Base-by-base conservation (phyloP, 2,329 filamentous ascomycete species). In the Arthrocladium fulminans region DNA sequence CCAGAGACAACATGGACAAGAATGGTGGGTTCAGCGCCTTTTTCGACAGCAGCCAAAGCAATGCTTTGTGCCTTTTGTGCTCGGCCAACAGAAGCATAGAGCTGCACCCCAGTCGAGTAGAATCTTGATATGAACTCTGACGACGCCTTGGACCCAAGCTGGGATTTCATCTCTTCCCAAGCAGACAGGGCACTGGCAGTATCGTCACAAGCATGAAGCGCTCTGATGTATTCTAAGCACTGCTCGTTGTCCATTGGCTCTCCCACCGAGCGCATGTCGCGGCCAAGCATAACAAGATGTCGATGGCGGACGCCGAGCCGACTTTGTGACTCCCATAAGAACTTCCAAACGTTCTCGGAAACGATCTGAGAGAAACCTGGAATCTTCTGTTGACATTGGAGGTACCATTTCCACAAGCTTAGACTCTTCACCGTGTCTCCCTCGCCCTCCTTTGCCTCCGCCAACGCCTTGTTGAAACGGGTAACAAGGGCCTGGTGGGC, bases 1-100 rank as follows among this genome's bases (percentile, higher is more conserved):
- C 82, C 78, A 32, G 76, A 73, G 49, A 94, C 83, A n/a, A 92
- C 73, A 12, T 80, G 78, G 52, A 88, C 68, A 17, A 73, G 59
- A 17, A 70, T 63, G 24, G 66, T 44, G 22, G 54, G 53, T n/a
- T 56, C 48, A 7, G 52, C 47, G 20, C 49, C 30, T 19, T 55
- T 49, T 19, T 53, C 47, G 17, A 50, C 64, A 63, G 67, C 68
- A 19, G 67, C 63, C 45, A 68, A 60, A 49, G 77, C 72, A 42
- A 76, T 67, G 34, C 68, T 62, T 49, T 73, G 68, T 30, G 76
- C 74, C 48, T 67, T 65, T 49, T 73, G 66, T 9, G 70, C 64
- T 46, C 74, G 64, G 15, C 67, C 69, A 30, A 68, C 61, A 7
- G 70, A 65, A 4, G 73, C 70, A 59, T 76, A 70, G 35, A 80